Percentiles rank a stretch among this genome's conserved stretches.
These are phyloP conservation scores for Aspergillus sp. DNA, from an alignment of 2,329 filamentous ascomycete species.

Conservation along the genomic window DNA sequence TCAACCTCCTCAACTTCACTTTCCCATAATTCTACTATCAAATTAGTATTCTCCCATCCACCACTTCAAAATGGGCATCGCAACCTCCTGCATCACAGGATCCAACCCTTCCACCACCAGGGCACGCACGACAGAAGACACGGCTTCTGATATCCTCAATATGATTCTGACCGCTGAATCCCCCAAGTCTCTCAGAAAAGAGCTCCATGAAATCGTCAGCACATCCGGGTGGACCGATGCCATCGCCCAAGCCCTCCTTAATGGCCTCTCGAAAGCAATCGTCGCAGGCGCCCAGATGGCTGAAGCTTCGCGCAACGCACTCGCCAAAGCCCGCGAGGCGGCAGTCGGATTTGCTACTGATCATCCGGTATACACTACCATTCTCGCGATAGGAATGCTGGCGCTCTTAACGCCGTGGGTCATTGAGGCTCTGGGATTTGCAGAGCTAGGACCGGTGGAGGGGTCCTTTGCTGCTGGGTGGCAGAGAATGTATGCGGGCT, in stretches of 20 bases:
- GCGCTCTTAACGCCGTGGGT: constrained; percentile 19
- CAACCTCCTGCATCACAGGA: constrained; percentile 1
- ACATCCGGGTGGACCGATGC: constrained; percentile 9
- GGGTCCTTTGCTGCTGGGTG: constrained; percentile 38
- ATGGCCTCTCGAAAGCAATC: constrained; percentile 9
- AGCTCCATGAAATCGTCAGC: constrained; percentile 6
- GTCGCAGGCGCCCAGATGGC: constrained; percentile 9
- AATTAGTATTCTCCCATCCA: no score
- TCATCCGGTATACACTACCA: constrained; percentile 17
- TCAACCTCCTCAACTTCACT: no score
- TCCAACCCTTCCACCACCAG: background rate
- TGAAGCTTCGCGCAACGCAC: constrained; percentile 9
- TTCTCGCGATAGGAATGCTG: constrained; percentile 22
- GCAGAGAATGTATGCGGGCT: constrained; percentile 34
- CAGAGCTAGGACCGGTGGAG: constrained; percentile 18
- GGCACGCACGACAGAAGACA: background rate
- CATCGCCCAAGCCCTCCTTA: constrained; percentile 10
- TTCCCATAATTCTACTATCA: no score
- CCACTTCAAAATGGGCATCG: no score
- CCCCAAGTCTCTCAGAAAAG: constrained; percentile 1
- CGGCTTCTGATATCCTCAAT: constrained; percentile 6
- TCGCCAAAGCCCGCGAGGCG: constrained; percentile 8
- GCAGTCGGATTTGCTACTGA: constrained; percentile 15
- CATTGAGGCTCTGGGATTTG: constrained; percentile 22
- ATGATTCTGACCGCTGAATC: constrained; percentile 3